Conservation (phyloP, 2,329 filamentous ascomycete species). For the Paradendryphiella salina region DNA sequence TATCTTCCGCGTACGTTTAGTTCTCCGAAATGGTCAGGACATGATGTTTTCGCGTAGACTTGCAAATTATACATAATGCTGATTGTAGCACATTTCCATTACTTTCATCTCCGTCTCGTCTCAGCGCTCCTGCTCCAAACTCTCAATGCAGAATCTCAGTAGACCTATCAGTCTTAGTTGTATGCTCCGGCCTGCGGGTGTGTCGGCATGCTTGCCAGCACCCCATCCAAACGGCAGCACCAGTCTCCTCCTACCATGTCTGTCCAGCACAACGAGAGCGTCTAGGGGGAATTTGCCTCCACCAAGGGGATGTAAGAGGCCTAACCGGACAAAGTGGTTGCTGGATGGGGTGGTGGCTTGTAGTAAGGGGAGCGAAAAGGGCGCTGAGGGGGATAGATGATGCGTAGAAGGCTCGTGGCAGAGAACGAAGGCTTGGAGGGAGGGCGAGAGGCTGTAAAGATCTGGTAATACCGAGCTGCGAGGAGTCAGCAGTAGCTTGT, state of each 20-base stretch:
- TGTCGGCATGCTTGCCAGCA: constrained; percentile 43
- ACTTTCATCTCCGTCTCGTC: too few species aligned
- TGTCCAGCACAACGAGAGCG: constrained; percentile 51
- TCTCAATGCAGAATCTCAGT: constrained; percentile 35
- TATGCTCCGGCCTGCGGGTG: constrained; percentile 38
- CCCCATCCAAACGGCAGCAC: constrained; percentile 54
- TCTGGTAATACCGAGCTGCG: constrained; percentile 34
- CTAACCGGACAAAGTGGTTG: constrained; percentile 48
- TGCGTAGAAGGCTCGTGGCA: constrained; percentile 42
- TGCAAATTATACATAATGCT: too few species aligned
- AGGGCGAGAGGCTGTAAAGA: constrained; percentile 39
- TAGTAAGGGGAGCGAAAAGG: constrained; percentile 39
- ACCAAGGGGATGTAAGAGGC: constrained; percentile 51
- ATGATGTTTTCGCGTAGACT: too few species aligned
- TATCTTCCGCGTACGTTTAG: too few species aligned
- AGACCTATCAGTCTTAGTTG: constrained; percentile 34
- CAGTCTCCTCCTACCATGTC: constrained; percentile 43
- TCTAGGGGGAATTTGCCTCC: constrained; percentile 51
- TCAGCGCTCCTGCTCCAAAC: constrained; percentile 22
- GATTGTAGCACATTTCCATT: too few species aligned
- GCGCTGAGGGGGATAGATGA: constrained; percentile 25
- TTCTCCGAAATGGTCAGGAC: too few species aligned
- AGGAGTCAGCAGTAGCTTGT: neutral
- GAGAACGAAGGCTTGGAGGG: constrained; percentile 41
- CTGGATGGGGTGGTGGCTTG: constrained; percentile 38